phyloP scores from a whole-genome alignment of 164 flowering plant species.

The Aristolochia contorta region DNA sequence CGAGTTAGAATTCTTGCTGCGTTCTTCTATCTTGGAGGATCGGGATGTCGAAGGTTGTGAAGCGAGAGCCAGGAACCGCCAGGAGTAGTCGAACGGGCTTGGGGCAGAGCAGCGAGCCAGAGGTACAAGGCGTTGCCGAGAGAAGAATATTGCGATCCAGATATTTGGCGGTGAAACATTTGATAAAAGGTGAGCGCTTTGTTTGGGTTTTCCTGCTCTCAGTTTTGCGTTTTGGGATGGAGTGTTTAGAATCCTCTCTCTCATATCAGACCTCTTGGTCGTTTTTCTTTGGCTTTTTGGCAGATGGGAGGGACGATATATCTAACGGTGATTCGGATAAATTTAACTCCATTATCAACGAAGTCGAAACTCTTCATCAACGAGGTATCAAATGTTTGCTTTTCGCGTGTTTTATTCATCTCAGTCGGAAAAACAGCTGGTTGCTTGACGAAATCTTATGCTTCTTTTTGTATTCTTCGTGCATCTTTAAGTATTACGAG shows the following conservation, averaged over 20 bases:
- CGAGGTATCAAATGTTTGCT: slow-evolving; percentile 27
- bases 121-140: slow-evolving; percentile 13
- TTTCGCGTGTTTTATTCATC: background rate
- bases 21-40: background rate
- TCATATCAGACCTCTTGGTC: background rate
- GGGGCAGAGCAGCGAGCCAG: slow-evolving; percentile 3
- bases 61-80: slow-evolving; percentile 6
- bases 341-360: slow-evolving; percentile 37
- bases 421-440: background rate
- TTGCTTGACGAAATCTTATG: background rate
- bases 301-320: slow-evolving; percentile 63
- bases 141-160: slow-evolving; percentile 43
- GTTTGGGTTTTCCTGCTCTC: background rate
- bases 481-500: too few relatives aligned
- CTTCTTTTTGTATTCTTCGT: background rate
- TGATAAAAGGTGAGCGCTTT: slow-evolving; percentile 27
- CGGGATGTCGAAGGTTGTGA: slow-evolving; percentile 18
- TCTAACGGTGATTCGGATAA: slow-evolving; percentile 37
- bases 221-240: background rate
- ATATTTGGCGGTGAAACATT: slow-evolving; percentile 36
- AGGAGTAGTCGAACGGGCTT: background rate
- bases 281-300: slow-evolving; percentile 6
- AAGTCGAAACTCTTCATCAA: slow-evolving; percentile 63
- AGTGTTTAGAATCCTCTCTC: too few relatives aligned
- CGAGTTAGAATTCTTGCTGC: too few relatives aligned